Conservation (phyloP, 768 basidiomycete genomes). For the Auricularia sp. region DNA sequence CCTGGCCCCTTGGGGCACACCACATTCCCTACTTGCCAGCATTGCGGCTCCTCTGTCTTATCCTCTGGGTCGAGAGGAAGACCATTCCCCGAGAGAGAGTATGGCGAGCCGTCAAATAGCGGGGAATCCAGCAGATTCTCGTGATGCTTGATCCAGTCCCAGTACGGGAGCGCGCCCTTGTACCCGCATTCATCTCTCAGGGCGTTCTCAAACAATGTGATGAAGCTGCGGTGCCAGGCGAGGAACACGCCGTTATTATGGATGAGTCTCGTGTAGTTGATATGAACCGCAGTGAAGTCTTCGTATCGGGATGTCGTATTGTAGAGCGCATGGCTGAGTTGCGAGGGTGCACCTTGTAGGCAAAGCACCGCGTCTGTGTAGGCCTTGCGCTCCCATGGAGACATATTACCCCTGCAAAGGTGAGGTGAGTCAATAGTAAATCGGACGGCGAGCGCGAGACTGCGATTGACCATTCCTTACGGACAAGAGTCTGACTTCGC, state of each 20-base stretch:
- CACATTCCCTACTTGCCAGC: neutral
- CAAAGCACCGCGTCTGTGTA: neutral
- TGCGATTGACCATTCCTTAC: too few species aligned
- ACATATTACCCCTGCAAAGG: neutral
- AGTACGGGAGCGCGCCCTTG: slow-evolving; percentile 19
- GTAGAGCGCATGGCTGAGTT: neutral
- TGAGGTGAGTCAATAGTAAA: too few species aligned
- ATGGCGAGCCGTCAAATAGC: neutral
- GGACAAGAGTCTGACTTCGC: too few species aligned
- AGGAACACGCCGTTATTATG: slow-evolving; percentile 19
- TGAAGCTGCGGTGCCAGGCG: slow-evolving; percentile 23
- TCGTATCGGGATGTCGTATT: neutral
- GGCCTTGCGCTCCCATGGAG: neutral
- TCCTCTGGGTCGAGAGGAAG: neutral
- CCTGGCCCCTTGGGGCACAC: neutral
- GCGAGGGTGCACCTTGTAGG: neutral
- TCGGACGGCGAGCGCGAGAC: too few species aligned
- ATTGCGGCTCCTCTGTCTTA: neutral
- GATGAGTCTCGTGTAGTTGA: neutral
- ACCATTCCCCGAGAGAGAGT: neutral
- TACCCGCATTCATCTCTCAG: slow-evolving; percentile 19
- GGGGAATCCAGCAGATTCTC: neutral
- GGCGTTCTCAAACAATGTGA: slow-evolving; percentile 15
- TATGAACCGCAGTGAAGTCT: neutral
- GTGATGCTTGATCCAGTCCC: slow-evolving; percentile 13